Base-by-base conservation (phyloP, 73 alveolate genomes). In the Blepharisma japonicum region DNA sequence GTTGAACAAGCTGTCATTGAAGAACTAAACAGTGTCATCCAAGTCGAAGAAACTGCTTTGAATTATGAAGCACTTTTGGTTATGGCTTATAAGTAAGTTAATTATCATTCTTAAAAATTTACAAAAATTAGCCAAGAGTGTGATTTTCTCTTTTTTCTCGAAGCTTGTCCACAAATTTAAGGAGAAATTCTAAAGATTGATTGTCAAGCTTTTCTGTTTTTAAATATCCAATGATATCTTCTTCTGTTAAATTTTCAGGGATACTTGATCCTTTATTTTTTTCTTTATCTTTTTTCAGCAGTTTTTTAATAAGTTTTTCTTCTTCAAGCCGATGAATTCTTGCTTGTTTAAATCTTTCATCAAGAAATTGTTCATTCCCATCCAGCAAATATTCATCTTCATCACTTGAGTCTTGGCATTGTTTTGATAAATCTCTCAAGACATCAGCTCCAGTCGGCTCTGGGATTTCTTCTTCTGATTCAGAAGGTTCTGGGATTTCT, bases 81-180 rank as follows among this genome's bases (percentile, higher is more conserved):
- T 32, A 32, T 32, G 42, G 42, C 42, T 32, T 32, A 32, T 32
- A 32, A 32, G 42, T 32, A 32, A 32, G 42, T 32, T 32, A 32
- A 32, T 32, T 32, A 32, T 32, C 42, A 32, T 32, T 32, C 3
- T 1, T 3, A 32, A 32, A 32, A 32, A 32, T 61, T 32, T 32
- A 32, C 42, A 32, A 32, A 32, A 32, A 32, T 61, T 25, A 25
- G 46, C 39, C 74, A 14, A 61, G 23, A 0, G 39, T 18, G 74
- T 61, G 74, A 14, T 39, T n/a, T 25, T 61, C 74, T 61, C 74
- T 61, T 20, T 39, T n/a, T n/a, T 61, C 74, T 61, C 23, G 14
- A 8, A 61, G 46, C 3, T 39, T n/a, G 23, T 14, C 74, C 11
- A 39, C 74, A 20, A 61, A 39, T 61, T 61, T 61, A 9, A 61